These are phyloP conservation scores for Vitis vinifera DNA, from an alignment of 164 flowering plant genomes.

Conservation along the genomic window DNA sequence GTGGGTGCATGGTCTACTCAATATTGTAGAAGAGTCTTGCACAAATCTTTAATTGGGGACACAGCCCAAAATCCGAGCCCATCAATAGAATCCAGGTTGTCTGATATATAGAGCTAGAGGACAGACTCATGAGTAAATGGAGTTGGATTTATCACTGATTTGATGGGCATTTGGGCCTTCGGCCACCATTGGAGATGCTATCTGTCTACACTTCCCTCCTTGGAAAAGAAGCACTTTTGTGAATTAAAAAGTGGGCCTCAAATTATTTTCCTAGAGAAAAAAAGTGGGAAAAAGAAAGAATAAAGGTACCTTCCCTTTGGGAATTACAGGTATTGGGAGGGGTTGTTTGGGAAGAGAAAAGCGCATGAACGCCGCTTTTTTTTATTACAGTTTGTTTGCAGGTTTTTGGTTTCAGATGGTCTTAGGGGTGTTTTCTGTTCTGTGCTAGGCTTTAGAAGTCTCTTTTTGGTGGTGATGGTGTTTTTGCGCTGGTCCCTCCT, in stretches of 20 bases:
- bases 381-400: too few species aligned
- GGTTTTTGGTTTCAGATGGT: too few species aligned
- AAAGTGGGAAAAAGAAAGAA: too few species aligned
- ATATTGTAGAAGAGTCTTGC: neutral
- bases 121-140: neutral
- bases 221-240: neutral
- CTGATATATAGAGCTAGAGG: neutral
- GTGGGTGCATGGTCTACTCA: neutral
- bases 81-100: neutral
- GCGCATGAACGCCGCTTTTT: too few species aligned
- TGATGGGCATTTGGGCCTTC: slow-evolving; percentile 18
- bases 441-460: too few species aligned
- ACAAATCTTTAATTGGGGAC: neutral
- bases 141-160: slow-evolving; percentile 2
- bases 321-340: too few species aligned
- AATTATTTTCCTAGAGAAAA: neutral
- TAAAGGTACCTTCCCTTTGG: too few species aligned
- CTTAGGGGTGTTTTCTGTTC: too few species aligned
- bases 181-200: slow-evolving; percentile 8
- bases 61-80: neutral
- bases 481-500: too few species aligned
- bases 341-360: too few species aligned
- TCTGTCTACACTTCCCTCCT: slow-evolving; percentile 6
- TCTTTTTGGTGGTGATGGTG: too few species aligned
- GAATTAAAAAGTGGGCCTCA: slow-evolving; percentile 2